phyloP scores from a whole-genome alignment of 345 rosid genomes.

The rapeseed (Brassica napus) region DNA sequence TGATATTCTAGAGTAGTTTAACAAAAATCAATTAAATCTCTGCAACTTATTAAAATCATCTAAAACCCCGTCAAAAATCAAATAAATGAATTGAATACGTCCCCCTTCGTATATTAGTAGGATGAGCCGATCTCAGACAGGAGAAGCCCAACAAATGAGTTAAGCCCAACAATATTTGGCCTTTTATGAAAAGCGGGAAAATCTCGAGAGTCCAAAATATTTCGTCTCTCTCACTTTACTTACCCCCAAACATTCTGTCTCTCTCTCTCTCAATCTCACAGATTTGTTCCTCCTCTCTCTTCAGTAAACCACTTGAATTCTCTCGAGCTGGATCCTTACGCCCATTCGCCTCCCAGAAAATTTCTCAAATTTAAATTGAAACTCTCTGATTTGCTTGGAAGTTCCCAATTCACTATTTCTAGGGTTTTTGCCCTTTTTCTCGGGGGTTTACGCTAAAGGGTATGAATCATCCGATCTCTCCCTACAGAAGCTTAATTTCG shows the following conservation, averaged over 20 bases:
- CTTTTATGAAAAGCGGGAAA: constrained; percentile 38
- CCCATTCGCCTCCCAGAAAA: background rate
- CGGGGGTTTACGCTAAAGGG: background rate
- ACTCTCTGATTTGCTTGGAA: background rate
- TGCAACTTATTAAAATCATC: too few species aligned
- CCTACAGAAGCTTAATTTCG: background rate
- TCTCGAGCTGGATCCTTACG: background rate
- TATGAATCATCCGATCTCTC: constrained; percentile 20
- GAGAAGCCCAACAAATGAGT: background rate
- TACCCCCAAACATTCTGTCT: background rate
- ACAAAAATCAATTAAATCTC: too few species aligned
- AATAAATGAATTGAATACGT: too few species aligned
- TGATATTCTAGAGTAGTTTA: too few species aligned
- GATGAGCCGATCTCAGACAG: background rate
- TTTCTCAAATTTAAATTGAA: background rate
- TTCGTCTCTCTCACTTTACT: background rate
- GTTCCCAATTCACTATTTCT: constrained; percentile 7
- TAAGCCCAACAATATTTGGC: constrained; percentile 15
- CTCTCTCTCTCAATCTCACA: background rate
- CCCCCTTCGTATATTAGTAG: too few species aligned
- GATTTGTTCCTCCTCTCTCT: constrained; percentile 1
- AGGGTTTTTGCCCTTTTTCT: constrained; percentile 26
- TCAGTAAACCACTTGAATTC: constrained; percentile 3
- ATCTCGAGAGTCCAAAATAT: constrained; percentile 8
- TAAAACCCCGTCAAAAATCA: too few species aligned